Conservation (phyloP, 257 asterid genomes). For the Salvia splendens region DNA sequence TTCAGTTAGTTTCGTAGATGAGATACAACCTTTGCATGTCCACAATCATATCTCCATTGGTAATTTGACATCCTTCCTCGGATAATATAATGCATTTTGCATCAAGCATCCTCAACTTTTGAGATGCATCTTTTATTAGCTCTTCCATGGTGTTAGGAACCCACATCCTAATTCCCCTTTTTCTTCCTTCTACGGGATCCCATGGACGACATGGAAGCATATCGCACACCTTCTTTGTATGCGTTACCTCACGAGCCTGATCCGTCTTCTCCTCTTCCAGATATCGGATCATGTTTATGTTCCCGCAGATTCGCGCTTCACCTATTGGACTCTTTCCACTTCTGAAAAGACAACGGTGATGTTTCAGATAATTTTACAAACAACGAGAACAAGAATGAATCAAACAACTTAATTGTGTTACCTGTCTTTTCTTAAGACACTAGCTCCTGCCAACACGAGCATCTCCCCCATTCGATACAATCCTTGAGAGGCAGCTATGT, state of each 20-base stretch:
- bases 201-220: slow-evolving; percentile 67
- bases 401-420: slow-evolving; percentile 18
- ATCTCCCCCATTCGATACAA: slow-evolving; percentile 64
- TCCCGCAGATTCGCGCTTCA: slow-evolving; percentile 73
- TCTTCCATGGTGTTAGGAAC: slow-evolving; percentile 67
- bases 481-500: slow-evolving; percentile 82
- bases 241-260: neutral
- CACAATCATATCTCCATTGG: slow-evolving; percentile 58
- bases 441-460: slow-evolving; percentile 85
- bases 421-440: slow-evolving; percentile 82
- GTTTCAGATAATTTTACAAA: slow-evolving; percentile 20
- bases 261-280: slow-evolving; percentile 64
- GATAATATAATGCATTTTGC: slow-evolving; percentile 45
- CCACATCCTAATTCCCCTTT: slow-evolving; percentile 72
- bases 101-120: slow-evolving; percentile 43
- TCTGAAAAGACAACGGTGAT: slow-evolving; percentile 41
- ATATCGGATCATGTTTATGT: slow-evolving; percentile 62
- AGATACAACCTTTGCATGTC: slow-evolving; percentile 69
- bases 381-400: neutral
- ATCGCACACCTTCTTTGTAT: too few relatives aligned
- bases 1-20: slow-evolving; percentile 37
- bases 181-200: slow-evolving; percentile 55
- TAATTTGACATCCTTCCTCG: slow-evolving; percentile 83
- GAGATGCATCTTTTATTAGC: slow-evolving; percentile 54
- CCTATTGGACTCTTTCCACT: slow-evolving; percentile 85